Base-by-base conservation (phyloP, 1,284 basidiomycete genomes). In the Trichosporon asahii region DNA sequence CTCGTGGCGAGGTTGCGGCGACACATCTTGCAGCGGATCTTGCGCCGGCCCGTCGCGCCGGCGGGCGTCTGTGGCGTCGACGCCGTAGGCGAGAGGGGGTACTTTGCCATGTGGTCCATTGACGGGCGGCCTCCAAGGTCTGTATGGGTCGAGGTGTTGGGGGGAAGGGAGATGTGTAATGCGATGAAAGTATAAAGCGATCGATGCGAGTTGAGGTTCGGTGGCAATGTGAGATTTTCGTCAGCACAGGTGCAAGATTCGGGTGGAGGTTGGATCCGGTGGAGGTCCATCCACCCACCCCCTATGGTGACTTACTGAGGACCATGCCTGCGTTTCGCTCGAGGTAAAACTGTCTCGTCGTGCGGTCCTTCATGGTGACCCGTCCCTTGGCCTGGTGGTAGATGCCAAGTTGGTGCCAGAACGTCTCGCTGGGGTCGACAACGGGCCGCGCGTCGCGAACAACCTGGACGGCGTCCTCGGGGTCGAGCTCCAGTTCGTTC, bases 1-100 rank as follows among this genome's bases (percentile, higher is more conserved):
- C 92, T 87, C 0, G 91, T 88, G 0, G 94, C 94, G 14, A 96
- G 86, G 77, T 94, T 93, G 69, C 90, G 89, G 72, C 93, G 87
- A 85, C 94, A 96, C 89, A 92, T 94, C 82, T 92, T 95, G 84
- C 94, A 97, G 73, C 94, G 86, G 73, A 97, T 92, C 66, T 84
- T 83, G 31, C 83, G 78, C 3, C 80, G 74, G 0, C 79, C 80
- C 14, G 76, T 74, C 18, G 46, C 64, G 37, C 80, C 82, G 14
- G 69, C 66, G 2, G 91, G 89, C 0, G 90, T 89, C 2, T 86
- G 83, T 0, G 90, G 88, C 1, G 84, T 81, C 0, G 89, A 90
- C 71, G 89, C 87, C 1, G 87, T 85, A 0, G 90, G 89, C 0
- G 89, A 88, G 8, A 86, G 85, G 21, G 91, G 91, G 78, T 87